phyloP scores from a whole-genome alignment of 202 grass and related monocot species.

The Zizania palustris region DNA sequence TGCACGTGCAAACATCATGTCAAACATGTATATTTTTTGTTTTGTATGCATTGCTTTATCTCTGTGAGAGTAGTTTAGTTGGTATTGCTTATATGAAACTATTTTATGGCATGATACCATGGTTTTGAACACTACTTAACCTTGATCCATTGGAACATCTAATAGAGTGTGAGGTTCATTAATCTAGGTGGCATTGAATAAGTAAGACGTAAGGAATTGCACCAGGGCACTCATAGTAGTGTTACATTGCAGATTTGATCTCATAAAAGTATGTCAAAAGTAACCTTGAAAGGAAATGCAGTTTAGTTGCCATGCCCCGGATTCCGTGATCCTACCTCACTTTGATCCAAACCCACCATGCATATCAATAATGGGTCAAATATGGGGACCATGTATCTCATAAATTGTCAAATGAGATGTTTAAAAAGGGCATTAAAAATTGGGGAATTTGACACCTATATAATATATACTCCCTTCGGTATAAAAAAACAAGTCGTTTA shows the following conservation, averaged over 20 bases:
- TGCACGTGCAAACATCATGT: constrained; percentile 27
- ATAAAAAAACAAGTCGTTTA: too few species aligned
- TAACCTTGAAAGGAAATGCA: neutral
- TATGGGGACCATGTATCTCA: neutral
- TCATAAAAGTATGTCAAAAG: constrained; percentile 10
- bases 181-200: constrained; percentile 3
- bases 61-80: neutral
- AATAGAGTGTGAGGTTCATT: neutral
- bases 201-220: neutral
- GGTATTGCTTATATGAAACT: neutral
- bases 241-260: constrained; percentile 18
- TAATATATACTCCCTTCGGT: too few species aligned
- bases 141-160: neutral
- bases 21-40: neutral
- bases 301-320: neutral
- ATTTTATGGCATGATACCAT: constrained; percentile 14
- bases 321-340: neutral
- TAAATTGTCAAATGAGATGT: neutral
- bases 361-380: neutral
- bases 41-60: neutral
- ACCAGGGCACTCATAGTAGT: neutral
- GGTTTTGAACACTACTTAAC: constrained; percentile 14
- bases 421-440: neutral
- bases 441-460: neutral
- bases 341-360: neutral